Evolutionary conservation across 371 early-diverging fungal genomes (phyloP), one percentile per base, ranked within the genome.

Genomic region (Mucor mucedo): DNA sequence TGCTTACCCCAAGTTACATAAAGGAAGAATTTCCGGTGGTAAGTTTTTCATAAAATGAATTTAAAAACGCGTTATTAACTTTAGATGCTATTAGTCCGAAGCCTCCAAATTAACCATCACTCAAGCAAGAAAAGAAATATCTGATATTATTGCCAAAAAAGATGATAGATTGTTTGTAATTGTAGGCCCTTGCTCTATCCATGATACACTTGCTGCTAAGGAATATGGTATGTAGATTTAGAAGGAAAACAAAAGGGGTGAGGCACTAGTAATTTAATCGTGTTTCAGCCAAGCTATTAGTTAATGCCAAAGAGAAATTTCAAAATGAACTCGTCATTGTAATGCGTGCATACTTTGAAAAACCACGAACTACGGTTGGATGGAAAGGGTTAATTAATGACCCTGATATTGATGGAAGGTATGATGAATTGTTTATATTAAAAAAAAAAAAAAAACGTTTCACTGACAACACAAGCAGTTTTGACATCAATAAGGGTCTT

Each of bases 321-420:
- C 52, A 77, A 33, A 71, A 76, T 38, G 94, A 96, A 16, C 77
- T 96, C 55, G 69, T 84, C 5, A 93, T 96, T 56, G 81, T 96
- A 42, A 95, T 96, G 95, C 80, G 96, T 49, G 92, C 91, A 27
- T 97, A 95, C 76, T 97, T 97, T 79, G 96, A 96, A 75, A 96
- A 96, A 75, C 96, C 96, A 30, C 78, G 96, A 63, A 95, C 96
- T 9, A 95, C 94, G 0, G 93, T 95, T 41, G 96, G 96, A 4
- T 96, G 96, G 96, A 95, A 95, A 71, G 96, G 95, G 21, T 72
- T 95, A 29, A 94, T 96, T 71, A 96, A 95, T 73, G 96, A 96
- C 62, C 95, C 96, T 16, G 78, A 86, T 59, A 84, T 96, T 60
- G 87, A 95, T 72, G 90, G 84, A 62, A 87, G 89, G 80, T 86